These are phyloP conservation scores for Nymphaea colorata DNA, from an alignment of 164 flowering plant genomes.

Conservation along the genomic window DNA sequence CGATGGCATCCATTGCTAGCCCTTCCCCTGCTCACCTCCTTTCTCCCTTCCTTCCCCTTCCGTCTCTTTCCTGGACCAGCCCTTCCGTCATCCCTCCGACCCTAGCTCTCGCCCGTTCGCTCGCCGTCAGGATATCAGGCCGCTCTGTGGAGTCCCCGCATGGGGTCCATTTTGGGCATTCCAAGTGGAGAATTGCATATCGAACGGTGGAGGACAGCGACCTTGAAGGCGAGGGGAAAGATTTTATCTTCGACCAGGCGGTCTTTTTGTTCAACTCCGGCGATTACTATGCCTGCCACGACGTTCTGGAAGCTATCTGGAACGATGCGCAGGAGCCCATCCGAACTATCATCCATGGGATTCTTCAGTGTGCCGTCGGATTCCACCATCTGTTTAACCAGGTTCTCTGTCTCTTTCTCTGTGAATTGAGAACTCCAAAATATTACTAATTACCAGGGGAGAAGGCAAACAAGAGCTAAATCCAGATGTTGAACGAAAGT, in stretches of 20 bases:
- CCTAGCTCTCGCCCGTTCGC: not conserved
- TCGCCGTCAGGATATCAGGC: not conserved
- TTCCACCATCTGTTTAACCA: slow-evolving; percentile 77
- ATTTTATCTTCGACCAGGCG: slow-evolving; percentile 39
- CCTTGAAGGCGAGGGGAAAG: not conserved
- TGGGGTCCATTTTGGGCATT: not conserved
- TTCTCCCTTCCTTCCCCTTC: not conserved
- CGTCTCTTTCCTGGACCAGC: not conserved
- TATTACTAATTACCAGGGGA: not conserved
- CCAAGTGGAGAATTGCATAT: not conserved
- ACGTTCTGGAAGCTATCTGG: slow-evolving; percentile 72
- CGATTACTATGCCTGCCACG: slow-evolving; percentile 71
- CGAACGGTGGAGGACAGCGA: not conserved
- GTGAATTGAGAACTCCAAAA: not conserved
- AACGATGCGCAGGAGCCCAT: slow-evolving; percentile 48
- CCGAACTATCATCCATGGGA: slow-evolving; percentile 61
- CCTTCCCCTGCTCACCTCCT: not conserved
- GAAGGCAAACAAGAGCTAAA: too few species aligned
- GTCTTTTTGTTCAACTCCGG: slow-evolving; percentile 57
- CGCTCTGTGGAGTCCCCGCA: not conserved
- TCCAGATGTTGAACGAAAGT: too few species aligned
- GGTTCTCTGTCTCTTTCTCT: slow-evolving; percentile 11
- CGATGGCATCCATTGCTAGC: not conserved
- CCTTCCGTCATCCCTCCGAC: not conserved
- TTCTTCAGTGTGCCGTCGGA: slow-evolving; percentile 84